A percentile compares a stretch with the other conserved stretches of the same genome.
These are phyloP conservation scores for Thielaviopsis populi DNA, from an alignment of 2,329 filamentous ascomycete species.

Conservation along the genomic window DNA sequence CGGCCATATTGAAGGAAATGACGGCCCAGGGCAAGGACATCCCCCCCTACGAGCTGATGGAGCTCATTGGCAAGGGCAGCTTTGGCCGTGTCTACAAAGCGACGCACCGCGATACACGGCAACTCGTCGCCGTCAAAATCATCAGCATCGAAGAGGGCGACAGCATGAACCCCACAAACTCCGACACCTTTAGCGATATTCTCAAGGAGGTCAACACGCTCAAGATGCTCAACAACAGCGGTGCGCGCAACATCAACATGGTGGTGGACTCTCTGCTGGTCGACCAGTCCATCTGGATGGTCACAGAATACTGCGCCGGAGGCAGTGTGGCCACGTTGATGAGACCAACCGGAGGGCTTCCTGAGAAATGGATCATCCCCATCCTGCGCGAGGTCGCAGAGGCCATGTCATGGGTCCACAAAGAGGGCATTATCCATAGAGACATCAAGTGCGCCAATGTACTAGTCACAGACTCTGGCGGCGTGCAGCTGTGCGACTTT, in stretches of 20 bases:
- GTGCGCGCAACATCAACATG: constrained; percentile 48
- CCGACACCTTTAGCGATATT: constrained; percentile 37
- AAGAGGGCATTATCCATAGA: constrained; percentile 36
- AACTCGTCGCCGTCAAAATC: constrained; percentile 55
- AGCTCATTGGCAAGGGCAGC: constrained; percentile 51
- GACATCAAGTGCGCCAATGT: constrained; percentile 48
- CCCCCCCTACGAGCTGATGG: constrained; percentile 44
- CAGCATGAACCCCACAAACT: constrained; percentile 39
- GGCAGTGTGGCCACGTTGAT: constrained; percentile 47
- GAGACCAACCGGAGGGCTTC: constrained; percentile 34
- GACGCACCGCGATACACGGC: constrained; percentile 23
- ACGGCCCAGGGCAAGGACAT: constrained; percentile 38
- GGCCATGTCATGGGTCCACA: constrained; percentile 35
- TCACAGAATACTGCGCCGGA: constrained; percentile 53
- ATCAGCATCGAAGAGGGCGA: constrained; percentile 62
- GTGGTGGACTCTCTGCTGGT: constrained; percentile 50
- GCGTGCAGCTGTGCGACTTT: constrained; percentile 53
- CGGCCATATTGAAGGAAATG: constrained; percentile 41
- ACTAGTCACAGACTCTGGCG: constrained; percentile 46
- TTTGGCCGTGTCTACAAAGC: constrained; percentile 54
- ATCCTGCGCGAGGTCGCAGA: constrained; percentile 35
- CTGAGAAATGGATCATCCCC: constrained; percentile 38
- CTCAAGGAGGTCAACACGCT: constrained; percentile 39
- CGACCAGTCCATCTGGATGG: constrained; percentile 51
- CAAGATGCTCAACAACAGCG: constrained; percentile 43